Conservation (phyloP, 495 filamentous ascomycete species). For the Penicillium alfredii region DNA sequence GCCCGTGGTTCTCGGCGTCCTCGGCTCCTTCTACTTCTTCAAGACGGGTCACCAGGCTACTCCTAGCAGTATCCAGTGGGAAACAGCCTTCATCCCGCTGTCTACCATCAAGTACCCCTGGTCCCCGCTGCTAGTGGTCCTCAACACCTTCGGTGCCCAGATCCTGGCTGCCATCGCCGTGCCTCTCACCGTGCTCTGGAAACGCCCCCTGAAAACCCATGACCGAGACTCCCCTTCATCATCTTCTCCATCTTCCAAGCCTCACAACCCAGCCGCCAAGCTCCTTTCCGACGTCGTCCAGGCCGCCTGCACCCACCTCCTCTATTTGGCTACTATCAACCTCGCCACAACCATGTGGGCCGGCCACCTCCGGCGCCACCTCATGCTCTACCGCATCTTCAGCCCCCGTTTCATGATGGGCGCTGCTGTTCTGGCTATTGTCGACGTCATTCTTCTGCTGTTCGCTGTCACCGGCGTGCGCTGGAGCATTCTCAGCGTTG, state of each 20-base stretch:
- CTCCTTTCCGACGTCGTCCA: conserved; percentile 63
- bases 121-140: conserved; percentile 70
- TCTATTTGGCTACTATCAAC: conserved; percentile 75
- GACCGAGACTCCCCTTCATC: conserved; percentile 19
- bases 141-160: conserved; percentile 87
- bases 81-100: conserved; percentile 89
- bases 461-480: conserved; percentile 66
- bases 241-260: conserved; percentile 19
- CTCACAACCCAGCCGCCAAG: conserved; percentile 40
- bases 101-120: conserved; percentile 80
- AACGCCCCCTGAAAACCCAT: conserved; percentile 47
- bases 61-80: conserved; percentile 88
- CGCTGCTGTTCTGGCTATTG: conserved; percentile 61
- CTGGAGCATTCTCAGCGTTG: conserved; percentile 67
- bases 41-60: conserved; percentile 95
- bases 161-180: conserved; percentile 74
- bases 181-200: conserved; percentile 83
- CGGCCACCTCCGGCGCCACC: conserved; percentile 74
- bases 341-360: conserved; percentile 85
- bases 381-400: conserved; percentile 98
- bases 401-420: conserved; percentile 84
- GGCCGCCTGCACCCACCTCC: conserved; percentile 63
- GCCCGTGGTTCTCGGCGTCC: conserved; percentile 72
- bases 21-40: conserved; percentile 93
- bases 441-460: conserved; percentile 66